Conservation (phyloP, 495 filamentous ascomycete species). For the Eremomyces bilateralis region DNA sequence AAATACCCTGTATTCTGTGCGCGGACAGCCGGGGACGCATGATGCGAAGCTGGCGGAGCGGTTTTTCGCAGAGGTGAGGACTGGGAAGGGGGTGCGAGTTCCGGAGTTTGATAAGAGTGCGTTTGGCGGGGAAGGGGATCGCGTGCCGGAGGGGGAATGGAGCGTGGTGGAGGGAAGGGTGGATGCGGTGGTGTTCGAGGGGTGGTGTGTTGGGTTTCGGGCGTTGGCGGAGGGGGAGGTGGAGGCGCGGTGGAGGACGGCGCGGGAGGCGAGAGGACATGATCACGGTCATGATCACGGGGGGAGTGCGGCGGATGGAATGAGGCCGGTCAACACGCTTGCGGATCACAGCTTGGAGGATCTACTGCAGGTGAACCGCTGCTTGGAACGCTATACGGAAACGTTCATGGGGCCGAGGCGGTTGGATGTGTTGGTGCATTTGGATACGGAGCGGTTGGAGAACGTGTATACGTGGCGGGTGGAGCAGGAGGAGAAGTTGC, state of each 20-base stretch:
- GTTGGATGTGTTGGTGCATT: slow-evolving; percentile 9
- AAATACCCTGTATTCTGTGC: slow-evolving; percentile 5
- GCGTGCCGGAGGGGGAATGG: too few species aligned
- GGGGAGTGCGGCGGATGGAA: too few species aligned
- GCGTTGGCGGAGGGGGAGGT: too few species aligned
- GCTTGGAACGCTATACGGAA: slow-evolving; percentile 2
- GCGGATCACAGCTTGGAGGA: slow-evolving; percentile 1
- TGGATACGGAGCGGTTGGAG: slow-evolving; percentile 6
- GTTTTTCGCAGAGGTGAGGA: slow-evolving; percentile 4
- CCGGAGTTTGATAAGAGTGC: slow-evolving; percentile 10
- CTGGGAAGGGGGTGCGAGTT: slow-evolving; percentile 1
- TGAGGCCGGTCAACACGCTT: slow-evolving; percentile 1
- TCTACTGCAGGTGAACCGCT: slow-evolving; percentile 1
- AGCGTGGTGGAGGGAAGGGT: too few species aligned
- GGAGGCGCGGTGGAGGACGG: slow-evolving; percentile 2
- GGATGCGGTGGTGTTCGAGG: too few species aligned
- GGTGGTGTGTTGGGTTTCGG: too few species aligned
- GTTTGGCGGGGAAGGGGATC: slow-evolving; percentile 8
- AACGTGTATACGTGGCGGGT: slow-evolving; percentile 8
- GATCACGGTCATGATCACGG: too few species aligned
- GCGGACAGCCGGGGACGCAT: slow-evolving; percentile 10
- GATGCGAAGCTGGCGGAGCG: slow-evolving; percentile 5
- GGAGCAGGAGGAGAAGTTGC: slow-evolving; percentile 4
- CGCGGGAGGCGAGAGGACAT: too few species aligned
- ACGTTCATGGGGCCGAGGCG: slow-evolving; percentile 8